phyloP scores from a whole-genome alignment of 768 basidiomycete species.

The Filobasidium wieringae region DNA sequence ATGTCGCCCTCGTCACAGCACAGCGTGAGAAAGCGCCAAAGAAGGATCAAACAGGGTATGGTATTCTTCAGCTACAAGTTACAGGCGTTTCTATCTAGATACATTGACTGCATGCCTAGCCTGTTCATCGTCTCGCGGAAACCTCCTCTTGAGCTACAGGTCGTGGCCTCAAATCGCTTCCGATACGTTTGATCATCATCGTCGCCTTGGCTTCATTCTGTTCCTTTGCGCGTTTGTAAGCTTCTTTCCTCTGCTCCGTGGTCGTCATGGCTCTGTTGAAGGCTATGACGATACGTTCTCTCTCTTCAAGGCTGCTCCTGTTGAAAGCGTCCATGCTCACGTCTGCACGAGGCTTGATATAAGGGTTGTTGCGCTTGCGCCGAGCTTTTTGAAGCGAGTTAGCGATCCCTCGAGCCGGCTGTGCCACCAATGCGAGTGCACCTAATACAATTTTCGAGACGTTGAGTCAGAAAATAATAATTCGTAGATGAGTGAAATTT shows the following conservation, averaged over 20 bases:
- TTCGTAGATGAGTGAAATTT: conserved; percentile 38
- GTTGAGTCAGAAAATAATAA: conserved; percentile 18
- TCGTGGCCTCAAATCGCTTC: no score
- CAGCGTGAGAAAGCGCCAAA: no score
- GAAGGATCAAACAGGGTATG: no score
- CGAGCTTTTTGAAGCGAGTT: conserved; percentile 6
- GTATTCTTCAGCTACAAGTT: no score
- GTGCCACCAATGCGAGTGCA: conserved; percentile 35
- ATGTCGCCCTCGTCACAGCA: no score
- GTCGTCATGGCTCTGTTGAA: conserved; percentile 40
- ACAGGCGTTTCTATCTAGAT: no score
- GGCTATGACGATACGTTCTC: conserved; percentile 36
- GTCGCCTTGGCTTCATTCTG: no score
- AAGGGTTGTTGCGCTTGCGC: conserved; percentile 10
- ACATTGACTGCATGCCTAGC: no score
- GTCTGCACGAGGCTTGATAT: conserved; percentile 17
- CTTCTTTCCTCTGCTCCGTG: conserved; percentile 38
- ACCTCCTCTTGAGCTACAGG: no score
- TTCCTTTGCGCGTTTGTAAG: no score
- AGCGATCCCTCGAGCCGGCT: conserved; percentile 40
- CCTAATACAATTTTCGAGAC: conserved; percentile 6
- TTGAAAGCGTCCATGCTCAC: conserved; percentile 3
- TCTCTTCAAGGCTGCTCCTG: conserved; percentile 38
- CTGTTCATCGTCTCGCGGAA: no score
- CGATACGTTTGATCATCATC: no score